Conservation (phyloP, 2,329 filamentous ascomycete genomes). For the Ceratocystis lukuohia region DNA sequence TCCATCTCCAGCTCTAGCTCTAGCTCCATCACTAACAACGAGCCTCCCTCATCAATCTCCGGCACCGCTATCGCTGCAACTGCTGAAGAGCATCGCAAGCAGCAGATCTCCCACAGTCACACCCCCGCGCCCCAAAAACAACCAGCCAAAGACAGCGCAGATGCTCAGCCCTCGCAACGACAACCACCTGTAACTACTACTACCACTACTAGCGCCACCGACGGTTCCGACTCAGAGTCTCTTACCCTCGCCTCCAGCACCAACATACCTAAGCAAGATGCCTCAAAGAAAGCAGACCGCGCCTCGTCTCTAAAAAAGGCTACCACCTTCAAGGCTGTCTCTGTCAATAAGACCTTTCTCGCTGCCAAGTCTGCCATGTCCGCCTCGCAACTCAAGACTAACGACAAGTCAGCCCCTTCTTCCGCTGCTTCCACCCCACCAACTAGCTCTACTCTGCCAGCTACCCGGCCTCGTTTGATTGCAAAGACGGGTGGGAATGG, state of each 20-base stretch:
- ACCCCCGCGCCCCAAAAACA: too few species aligned
- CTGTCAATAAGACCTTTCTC: constrained; percentile 72
- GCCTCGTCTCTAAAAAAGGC: constrained; percentile 57
- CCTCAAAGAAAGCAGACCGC: constrained; percentile 43
- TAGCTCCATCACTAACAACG: not conserved
- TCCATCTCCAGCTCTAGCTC: not conserved
- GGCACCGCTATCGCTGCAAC: not conserved
- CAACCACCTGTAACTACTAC: constrained; percentile 30
- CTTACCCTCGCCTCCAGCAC: constrained; percentile 23
- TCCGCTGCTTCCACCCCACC: constrained; percentile 29
- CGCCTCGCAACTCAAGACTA: constrained; percentile 35
- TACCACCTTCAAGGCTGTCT: constrained; percentile 69
- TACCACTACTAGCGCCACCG: constrained; percentile 56
- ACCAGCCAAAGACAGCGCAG: too few species aligned
- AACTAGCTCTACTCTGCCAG: constrained; percentile 33
- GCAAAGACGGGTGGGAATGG: constrained; percentile 56
- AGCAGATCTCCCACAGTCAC: not conserved
- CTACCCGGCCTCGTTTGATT: constrained; percentile 56
- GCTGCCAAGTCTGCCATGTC: constrained; percentile 49
- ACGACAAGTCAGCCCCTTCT: constrained; percentile 37
- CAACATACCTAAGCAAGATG: constrained; percentile 33
- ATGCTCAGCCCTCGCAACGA: constrained; percentile 23
- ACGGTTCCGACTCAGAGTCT: constrained; percentile 64
- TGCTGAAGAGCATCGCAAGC: not conserved
- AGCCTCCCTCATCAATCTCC: not conserved